A percentile compares a stretch with the other conserved stretches of the same genome.
Evolutionary conservation across 345 rosid species (phyloP).

Genomic region (Stellera chamaejasme): DNA sequence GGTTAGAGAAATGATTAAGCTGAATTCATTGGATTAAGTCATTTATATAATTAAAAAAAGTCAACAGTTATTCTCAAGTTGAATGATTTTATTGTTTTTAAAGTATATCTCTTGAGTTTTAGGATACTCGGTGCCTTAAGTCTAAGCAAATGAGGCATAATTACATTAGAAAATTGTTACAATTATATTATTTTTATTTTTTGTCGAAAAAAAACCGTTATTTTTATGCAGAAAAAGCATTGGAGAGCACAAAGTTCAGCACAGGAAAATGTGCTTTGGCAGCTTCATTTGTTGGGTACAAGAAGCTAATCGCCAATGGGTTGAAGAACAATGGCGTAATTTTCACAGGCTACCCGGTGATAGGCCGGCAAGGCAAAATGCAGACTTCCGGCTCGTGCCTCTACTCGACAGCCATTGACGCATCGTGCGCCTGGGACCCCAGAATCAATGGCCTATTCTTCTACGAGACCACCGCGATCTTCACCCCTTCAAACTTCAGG

Average conservation of each 20-base stretch:
- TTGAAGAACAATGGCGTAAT: constrained; percentile 51
- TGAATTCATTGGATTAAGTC: too few relatives aligned
- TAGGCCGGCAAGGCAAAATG: constrained; percentile 72
- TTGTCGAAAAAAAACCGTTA: too few relatives aligned
- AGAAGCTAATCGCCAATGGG: constrained; percentile 64
- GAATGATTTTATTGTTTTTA: too few relatives aligned
- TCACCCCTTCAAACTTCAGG: constrained; percentile 36
- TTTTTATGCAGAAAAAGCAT: constrained; percentile 49
- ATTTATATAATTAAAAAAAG: too few relatives aligned
- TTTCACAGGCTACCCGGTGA: constrained; percentile 75
- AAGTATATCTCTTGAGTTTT: too few relatives aligned
- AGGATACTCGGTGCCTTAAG: too few relatives aligned
- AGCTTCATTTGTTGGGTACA: constrained; percentile 34
- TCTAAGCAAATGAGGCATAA: too few relatives aligned
- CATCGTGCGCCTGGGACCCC: constrained; percentile 75
- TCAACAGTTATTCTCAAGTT: too few relatives aligned
- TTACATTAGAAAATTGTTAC: too few relatives aligned
- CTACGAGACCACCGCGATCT: constrained; percentile 67
- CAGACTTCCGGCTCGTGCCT: constrained; percentile 84
- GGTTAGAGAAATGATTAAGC: constrained; percentile 25
- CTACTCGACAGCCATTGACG: constrained; percentile 37
- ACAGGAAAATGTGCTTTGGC: constrained; percentile 56
- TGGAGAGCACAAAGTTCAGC: constrained; percentile 39
- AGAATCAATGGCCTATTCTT: constrained; percentile 66
- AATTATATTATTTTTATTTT: too few relatives aligned